phyloP scores from a whole-genome alignment of 208 protist species.

The Leishmania turanica region DNA sequence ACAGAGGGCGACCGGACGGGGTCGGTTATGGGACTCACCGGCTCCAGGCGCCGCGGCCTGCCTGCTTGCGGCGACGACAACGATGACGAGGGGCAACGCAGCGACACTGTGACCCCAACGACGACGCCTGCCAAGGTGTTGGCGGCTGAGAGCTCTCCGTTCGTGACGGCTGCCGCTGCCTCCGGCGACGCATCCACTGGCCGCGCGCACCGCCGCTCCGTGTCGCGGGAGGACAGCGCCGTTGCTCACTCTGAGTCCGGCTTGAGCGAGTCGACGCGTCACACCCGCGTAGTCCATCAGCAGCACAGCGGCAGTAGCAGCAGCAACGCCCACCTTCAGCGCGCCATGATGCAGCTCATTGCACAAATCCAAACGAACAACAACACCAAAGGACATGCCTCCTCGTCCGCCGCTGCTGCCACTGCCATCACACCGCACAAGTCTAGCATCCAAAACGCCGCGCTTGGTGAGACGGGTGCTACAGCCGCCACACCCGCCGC shows the following conservation, averaged over 20 bases:
- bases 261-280: slow-evolving; percentile 8
- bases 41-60: slow-evolving; percentile 18
- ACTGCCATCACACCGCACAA: slow-evolving; percentile 20
- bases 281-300: slow-evolving; percentile 6
- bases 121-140: slow-evolving; percentile 33
- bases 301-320: slow-evolving; percentile 2
- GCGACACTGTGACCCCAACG: slow-evolving; percentile 20
- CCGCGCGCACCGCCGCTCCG: slow-evolving; percentile 2
- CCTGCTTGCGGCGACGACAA: slow-evolving; percentile 8
- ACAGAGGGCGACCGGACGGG: slow-evolving; percentile 22
- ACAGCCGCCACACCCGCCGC: background rate
- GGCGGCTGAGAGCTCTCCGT: slow-evolving; percentile 33
- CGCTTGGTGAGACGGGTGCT: background rate
- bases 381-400: slow-evolving; percentile 9
- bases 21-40: slow-evolving; percentile 32
- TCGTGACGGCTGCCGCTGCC: slow-evolving; percentile 15
- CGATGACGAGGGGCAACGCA: background rate
- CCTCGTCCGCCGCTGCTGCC: background rate
- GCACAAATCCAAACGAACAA: slow-evolving; percentile 31
- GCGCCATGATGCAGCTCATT: slow-evolving; percentile 31
- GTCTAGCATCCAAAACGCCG: slow-evolving; percentile 3
- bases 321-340: slow-evolving; percentile 20
- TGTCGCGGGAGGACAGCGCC: slow-evolving; percentile 23
- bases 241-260: slow-evolving; percentile 16
- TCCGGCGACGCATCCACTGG: background rate